phyloP scores from a whole-genome alignment of 1,284 basidiomycete genomes.

The Pseudomicrostroma phylloplanum region DNA sequence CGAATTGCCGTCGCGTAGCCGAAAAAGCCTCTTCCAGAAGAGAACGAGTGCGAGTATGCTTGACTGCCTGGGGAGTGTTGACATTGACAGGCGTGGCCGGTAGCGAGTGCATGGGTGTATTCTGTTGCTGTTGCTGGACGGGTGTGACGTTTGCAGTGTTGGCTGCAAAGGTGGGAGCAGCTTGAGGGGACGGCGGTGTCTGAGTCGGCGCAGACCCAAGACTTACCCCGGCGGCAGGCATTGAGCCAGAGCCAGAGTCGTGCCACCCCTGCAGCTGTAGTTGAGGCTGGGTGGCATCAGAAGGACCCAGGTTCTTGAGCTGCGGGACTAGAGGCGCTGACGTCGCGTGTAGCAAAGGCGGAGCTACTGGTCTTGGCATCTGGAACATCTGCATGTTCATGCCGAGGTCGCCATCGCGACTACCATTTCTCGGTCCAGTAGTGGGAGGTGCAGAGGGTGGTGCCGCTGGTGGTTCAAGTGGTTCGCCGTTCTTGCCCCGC shows the following conservation, averaged over 20 bases:
- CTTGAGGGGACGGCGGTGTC: not conserved
- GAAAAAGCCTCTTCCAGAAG: constrained; percentile 1
- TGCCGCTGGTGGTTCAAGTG: constrained; percentile 14
- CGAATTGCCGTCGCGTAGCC: not conserved
- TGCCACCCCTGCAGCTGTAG: not conserved
- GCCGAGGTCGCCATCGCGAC: not conserved
- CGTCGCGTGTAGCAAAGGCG: not conserved
- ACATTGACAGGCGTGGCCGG: not conserved
- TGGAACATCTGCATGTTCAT: not conserved
- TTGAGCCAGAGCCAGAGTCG: constrained; percentile 5
- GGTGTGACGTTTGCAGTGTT: not conserved
- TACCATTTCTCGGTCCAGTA: not conserved
- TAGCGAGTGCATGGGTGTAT: too few relatives aligned
- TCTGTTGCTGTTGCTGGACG: not conserved
- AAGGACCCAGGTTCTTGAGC: constrained; percentile 4
- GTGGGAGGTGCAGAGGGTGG: constrained; percentile 15
- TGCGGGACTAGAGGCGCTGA: constrained; percentile 8
- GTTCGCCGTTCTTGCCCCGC: constrained; percentile 15
- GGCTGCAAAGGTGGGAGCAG: not conserved
- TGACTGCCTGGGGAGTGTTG: not conserved
- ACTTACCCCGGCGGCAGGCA: not conserved
- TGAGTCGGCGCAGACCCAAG: not conserved
- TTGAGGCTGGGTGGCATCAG: not conserved
- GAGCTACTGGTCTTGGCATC: not conserved
- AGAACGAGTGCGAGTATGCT: not conserved